These are phyloP conservation scores for Kwoniella mangroviensis DNA, from an alignment of 768 basidiomycete genomes.

Conservation along the genomic window DNA sequence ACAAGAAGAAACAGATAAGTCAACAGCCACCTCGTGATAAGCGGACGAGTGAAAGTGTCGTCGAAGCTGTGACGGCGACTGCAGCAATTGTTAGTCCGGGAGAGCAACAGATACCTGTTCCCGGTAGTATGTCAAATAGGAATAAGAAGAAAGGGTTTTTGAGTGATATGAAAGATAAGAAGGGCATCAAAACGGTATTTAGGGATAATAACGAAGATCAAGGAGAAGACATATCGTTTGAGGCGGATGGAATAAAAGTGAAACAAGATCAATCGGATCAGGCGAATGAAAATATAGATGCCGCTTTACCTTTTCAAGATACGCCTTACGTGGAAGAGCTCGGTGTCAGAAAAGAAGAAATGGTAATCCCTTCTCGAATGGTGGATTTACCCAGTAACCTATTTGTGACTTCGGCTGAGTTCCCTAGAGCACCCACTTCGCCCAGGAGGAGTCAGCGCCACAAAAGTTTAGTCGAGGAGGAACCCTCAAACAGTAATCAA, in stretches of 20 bases:
- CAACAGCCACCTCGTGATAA: neutral
- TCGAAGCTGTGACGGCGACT: slow-evolving; percentile 1
- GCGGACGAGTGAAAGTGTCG: slow-evolving; percentile 2
- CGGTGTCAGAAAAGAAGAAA: neutral
- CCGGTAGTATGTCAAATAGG: slow-evolving; percentile 36
- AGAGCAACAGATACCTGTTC: slow-evolving; percentile 15
- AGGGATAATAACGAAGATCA: slow-evolving; percentile 12
- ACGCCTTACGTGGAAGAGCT: slow-evolving; percentile 5
- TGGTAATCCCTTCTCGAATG: slow-evolving; percentile 33
- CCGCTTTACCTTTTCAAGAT: neutral
- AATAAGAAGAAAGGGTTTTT: slow-evolving; percentile 52
- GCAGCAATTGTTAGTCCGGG: slow-evolving; percentile 2
- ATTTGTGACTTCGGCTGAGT: slow-evolving; percentile 31
- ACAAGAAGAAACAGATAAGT: slow-evolving; percentile 8
- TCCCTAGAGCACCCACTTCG: slow-evolving; percentile 10
- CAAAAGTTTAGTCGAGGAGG: neutral
- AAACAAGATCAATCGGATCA: neutral
- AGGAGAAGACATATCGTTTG: neutral
- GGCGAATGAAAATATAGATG: neutral
- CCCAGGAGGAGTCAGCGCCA: slow-evolving; percentile 13
- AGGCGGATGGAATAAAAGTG: neutral
- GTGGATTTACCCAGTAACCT: slow-evolving; percentile 32
- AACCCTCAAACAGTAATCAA: neutral
- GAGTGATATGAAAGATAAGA: slow-evolving; percentile 37
- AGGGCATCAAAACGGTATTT: slow-evolving; percentile 36